phyloP scores from a whole-genome alignment of 208 protist genomes.

The Crithidia brevicula region DNA sequence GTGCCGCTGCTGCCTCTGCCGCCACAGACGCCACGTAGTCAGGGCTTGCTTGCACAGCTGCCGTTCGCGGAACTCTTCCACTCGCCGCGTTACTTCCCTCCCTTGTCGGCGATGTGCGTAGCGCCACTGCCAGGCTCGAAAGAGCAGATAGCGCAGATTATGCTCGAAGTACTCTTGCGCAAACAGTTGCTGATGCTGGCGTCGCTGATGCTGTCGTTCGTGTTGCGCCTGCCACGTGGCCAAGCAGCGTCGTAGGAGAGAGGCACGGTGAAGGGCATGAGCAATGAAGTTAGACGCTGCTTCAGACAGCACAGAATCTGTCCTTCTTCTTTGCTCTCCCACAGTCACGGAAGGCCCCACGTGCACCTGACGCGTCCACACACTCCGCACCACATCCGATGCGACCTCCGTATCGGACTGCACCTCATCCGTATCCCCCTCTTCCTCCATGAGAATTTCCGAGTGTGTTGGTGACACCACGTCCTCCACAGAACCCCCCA shows the following conservation, averaged over 20 bases:
- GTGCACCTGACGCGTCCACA: slow-evolving; percentile 17
- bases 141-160: slow-evolving; percentile 48
- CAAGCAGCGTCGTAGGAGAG: slow-evolving; percentile 22
- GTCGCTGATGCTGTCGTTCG: slow-evolving; percentile 1
- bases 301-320: slow-evolving; percentile 30
- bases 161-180: slow-evolving; percentile 42
- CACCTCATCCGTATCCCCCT: neutral
- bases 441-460: neutral
- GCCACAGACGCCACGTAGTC: slow-evolving; percentile 13
- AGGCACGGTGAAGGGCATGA: slow-evolving; percentile 37
- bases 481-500: no score
- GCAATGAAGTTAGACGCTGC: slow-evolving; percentile 41
- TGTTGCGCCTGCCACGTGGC: slow-evolving; percentile 26
- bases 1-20: neutral
- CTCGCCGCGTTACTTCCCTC: neutral
- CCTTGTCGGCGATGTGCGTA: neutral
- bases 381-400: neutral
- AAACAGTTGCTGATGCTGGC: slow-evolving; percentile 25
- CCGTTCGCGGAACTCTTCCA: neutral
- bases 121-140: slow-evolving; percentile 72
- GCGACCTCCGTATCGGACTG: neutral
- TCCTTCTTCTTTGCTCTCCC: neutral
- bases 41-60: neutral
- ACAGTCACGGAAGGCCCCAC: neutral
- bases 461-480: no score